Evolutionary conservation across 1,139 yeast genomes (phyloP).

Genomic region (Chernovozyma aurita): DNA sequence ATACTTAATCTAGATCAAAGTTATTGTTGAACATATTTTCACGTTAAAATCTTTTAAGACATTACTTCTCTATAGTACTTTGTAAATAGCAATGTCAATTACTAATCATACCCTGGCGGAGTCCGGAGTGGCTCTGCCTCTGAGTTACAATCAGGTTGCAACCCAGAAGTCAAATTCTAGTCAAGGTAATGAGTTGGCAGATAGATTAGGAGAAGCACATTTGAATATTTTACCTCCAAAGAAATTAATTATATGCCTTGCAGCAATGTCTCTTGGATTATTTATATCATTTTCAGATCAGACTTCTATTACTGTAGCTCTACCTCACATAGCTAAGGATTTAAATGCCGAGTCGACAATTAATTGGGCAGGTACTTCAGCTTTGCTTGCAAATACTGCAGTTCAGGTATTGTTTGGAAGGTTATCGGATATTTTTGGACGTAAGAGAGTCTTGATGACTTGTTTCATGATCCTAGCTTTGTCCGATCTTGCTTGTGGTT

Average conservation of each 20-base stretch:
- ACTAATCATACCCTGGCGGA: too few species aligned
- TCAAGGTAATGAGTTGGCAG: constrained; percentile 13
- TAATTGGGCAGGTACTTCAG: constrained; percentile 47
- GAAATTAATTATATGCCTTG: constrained; percentile 22
- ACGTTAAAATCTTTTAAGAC: too few species aligned
- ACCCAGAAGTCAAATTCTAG: too few species aligned
- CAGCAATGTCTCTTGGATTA: constrained; percentile 24
- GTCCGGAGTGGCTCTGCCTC: too few species aligned
- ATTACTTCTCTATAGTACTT: too few species aligned
- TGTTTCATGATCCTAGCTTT: constrained; percentile 33
- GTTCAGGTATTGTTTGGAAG: constrained; percentile 40
- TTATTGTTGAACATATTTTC: too few species aligned
- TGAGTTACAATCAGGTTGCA: too few species aligned
- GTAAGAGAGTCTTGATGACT: constrained; percentile 34
- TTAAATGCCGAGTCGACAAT: constrained; percentile 33
- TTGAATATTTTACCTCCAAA: constrained; percentile 21
- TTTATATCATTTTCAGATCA: constrained; percentile 37
- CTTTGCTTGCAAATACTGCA: constrained; percentile 42
- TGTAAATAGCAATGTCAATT: too few species aligned
- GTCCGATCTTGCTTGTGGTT: constrained; percentile 41
- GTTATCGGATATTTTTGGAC: constrained; percentile 43
- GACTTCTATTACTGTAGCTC: constrained; percentile 40
- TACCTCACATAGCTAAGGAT: constrained; percentile 36
- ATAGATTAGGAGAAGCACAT: constrained; percentile 26
- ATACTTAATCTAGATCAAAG: too few species aligned